Evolutionary conservation across 441 rosid species (phyloP).

Genomic region (Erodium chrysanthum): DNA sequence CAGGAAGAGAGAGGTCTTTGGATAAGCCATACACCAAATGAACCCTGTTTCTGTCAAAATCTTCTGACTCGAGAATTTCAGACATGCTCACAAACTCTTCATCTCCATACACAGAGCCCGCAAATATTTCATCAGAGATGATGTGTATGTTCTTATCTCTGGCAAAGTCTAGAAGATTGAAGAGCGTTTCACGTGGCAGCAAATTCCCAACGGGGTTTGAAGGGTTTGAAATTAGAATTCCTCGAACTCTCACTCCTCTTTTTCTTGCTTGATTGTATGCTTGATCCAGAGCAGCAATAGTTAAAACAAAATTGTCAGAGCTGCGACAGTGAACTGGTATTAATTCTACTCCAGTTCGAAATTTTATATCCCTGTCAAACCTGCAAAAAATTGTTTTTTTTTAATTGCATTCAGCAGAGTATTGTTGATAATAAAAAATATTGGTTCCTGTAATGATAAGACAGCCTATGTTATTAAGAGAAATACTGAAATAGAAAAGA

Average conservation of each 20-base stretch:
- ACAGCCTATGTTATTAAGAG: no score
- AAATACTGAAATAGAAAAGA: no score
- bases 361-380: conserved; percentile 44
- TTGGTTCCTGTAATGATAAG: no score
- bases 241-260: conserved; percentile 57
- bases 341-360: conserved; percentile 71
- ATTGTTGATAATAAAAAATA: no score
- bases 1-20: no score
- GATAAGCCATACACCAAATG: conserved; percentile 29
- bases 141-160: conserved; percentile 71
- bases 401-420: no score
- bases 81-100: conserved; percentile 77
- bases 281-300: conserved; percentile 67
- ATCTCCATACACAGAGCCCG: conserved; percentile 56
- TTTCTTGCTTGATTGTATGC: conserved; percentile 64
- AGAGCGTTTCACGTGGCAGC: conserved; percentile 47
- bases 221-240: conserved; percentile 72
- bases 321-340: conserved; percentile 83
- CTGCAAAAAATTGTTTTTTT: no score
- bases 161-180: conserved; percentile 51
- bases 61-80: conserved; percentile 48
- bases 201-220: conserved; percentile 84
- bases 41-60: conserved; percentile 62
- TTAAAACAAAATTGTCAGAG: conserved; percentile 52
- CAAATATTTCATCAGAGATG: conserved; percentile 76